Conservation (phyloP, 257 asterid genomes). For the Petunia axillaris region DNA sequence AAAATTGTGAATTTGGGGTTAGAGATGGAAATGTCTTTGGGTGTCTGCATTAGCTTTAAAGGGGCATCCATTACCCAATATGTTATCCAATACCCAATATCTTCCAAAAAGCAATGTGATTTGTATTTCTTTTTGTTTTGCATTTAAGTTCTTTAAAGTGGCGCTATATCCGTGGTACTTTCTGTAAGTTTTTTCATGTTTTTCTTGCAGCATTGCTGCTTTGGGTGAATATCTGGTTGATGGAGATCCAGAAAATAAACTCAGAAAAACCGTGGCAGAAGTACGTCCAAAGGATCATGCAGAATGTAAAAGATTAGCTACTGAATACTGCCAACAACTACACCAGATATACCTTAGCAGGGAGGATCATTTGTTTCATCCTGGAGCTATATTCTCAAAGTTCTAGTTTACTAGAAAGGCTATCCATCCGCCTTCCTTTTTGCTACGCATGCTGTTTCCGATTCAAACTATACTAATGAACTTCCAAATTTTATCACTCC, state of each 20-base stretch:
- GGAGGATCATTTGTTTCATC: constrained; percentile 12
- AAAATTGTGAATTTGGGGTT: constrained; percentile 7
- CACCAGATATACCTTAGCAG: constrained; percentile 19
- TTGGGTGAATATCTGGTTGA: constrained; percentile 44
- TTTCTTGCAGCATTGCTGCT: constrained; percentile 33
- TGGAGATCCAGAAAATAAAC: constrained; percentile 33
- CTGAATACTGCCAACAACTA: constrained; percentile 24
- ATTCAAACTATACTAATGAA: not conserved
- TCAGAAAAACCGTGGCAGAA: constrained; percentile 40
- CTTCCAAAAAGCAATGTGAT: not conserved
- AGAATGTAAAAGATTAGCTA: constrained; percentile 29
- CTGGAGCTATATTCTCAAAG: no score
- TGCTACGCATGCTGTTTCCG: not conserved
- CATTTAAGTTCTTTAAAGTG: not conserved
- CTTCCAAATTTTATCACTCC: not conserved
- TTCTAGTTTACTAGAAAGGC: not conserved
- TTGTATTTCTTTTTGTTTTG: not conserved
- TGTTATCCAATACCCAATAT: not conserved
- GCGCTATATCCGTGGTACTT: not conserved
- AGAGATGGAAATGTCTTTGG: not conserved
- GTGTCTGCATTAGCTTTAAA: not conserved
- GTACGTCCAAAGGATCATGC: constrained; percentile 34
- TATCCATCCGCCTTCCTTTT: not conserved
- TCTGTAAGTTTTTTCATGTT: not conserved
- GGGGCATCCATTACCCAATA: not conserved